phyloP scores from a whole-genome alignment of 306 rosid genomes.

The Morella rubra region DNA sequence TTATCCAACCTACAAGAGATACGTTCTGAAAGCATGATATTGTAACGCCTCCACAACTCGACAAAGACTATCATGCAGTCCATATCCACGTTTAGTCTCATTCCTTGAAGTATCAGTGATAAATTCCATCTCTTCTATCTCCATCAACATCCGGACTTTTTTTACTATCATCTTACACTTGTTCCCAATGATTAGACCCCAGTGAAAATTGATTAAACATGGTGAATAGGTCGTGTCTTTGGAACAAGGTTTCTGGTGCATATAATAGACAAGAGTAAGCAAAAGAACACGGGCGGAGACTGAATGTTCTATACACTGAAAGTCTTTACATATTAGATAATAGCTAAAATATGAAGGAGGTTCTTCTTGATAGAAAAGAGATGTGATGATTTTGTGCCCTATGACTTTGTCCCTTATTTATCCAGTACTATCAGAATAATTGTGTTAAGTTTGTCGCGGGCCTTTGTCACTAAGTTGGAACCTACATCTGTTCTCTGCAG shows the following conservation, averaged over 20 bases:
- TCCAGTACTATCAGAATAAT: slow-evolving; percentile 3
- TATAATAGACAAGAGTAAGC: background rate
- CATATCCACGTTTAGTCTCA: background rate
- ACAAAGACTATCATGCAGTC: background rate
- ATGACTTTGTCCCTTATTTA: slow-evolving; percentile 6
- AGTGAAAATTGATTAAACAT: background rate
- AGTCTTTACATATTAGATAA: slow-evolving; percentile 3
- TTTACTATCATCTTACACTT: too few species aligned
- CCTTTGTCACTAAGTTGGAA: slow-evolving; percentile 7
- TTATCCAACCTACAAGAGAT: background rate
- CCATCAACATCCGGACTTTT: background rate
- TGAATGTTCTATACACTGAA: slow-evolving; percentile 5
- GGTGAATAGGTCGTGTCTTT: background rate
- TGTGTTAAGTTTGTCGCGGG: background rate
- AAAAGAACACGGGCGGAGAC: background rate
- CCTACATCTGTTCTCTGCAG: slow-evolving; percentile 16
- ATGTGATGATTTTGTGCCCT: background rate
- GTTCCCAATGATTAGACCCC: too few species aligned
- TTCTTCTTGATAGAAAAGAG: background rate
- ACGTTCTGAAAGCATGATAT: too few species aligned
- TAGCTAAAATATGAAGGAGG: background rate
- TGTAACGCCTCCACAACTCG: background rate
- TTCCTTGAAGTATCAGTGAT: background rate
- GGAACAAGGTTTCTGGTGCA: background rate
- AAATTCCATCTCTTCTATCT: background rate